These are phyloP conservation scores for Kazachstania sp. DNA, from an alignment of 1,139 yeast genomes.

Conservation along the genomic window DNA sequence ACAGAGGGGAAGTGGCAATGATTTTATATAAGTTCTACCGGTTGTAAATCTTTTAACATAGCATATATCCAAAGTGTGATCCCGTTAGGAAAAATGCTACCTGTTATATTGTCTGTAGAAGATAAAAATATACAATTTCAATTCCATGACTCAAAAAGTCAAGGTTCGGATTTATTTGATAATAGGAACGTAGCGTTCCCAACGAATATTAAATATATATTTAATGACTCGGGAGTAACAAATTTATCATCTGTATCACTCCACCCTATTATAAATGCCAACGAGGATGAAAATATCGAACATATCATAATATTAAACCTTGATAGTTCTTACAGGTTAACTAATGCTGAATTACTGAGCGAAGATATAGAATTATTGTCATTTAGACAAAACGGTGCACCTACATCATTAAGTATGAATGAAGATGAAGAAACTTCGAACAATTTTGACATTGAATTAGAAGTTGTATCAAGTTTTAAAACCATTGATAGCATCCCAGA, in stretches of 20 bases:
- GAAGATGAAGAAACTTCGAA: slow-evolving; percentile 3
- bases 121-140: slow-evolving; percentile 15
- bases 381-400: slow-evolving; percentile 5
- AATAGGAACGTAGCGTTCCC: slow-evolving; percentile 19
- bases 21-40: too few relatives aligned
- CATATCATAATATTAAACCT: slow-evolving; percentile 31
- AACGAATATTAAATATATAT: slow-evolving; percentile 26
- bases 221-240: slow-evolving; percentile 30
- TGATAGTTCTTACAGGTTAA: slow-evolving; percentile 22
- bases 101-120: slow-evolving; percentile 9
- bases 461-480: slow-evolving; percentile 26
- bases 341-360: slow-evolving; percentile 25
- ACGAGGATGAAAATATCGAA: slow-evolving; percentile 18
- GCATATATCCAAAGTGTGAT: too few relatives aligned
- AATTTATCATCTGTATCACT: not conserved
- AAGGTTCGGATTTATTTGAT: not conserved
- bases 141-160: not conserved
- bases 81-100: slow-evolving; percentile 3
- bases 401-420: not conserved
- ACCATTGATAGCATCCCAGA: slow-evolving; percentile 10
- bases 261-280: not conserved
- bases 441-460: slow-evolving; percentile 23
- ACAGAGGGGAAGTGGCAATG: too few relatives aligned
- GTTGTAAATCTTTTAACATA: too few relatives aligned
- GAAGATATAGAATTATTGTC: slow-evolving; percentile 27